These are phyloP conservation scores for Phycomyces blakesleeanus DNA, from an alignment of 192 early-diverging fungal genomes.

Conservation along the genomic window DNA sequence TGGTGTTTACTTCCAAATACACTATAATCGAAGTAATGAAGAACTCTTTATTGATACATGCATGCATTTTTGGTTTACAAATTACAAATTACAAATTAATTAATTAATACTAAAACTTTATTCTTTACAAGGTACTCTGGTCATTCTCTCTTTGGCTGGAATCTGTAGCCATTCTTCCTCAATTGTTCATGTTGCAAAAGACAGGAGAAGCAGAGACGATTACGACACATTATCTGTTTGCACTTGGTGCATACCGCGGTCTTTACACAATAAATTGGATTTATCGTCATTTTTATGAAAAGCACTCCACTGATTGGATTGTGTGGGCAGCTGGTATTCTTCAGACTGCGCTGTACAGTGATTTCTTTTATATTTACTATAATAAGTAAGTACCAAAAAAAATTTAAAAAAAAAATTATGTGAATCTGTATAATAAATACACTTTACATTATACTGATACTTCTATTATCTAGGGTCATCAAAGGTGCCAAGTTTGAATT, in stretches of 20 bases:
- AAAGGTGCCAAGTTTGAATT: slow-evolving; percentile 68
- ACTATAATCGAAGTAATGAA: slow-evolving; percentile 64
- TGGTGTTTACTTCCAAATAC: slow-evolving; percentile 74
- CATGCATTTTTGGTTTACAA: no score
- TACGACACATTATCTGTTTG: slow-evolving; percentile 98
- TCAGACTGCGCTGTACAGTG: slow-evolving; percentile 93
- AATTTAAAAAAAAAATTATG: background rate
- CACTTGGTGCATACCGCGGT: slow-evolving; percentile 87
- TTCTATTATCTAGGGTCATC: slow-evolving; percentile 48
- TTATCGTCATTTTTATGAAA: slow-evolving; percentile 61
- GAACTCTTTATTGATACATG: no score
- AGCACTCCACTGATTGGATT: slow-evolving; percentile 61
- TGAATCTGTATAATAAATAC: background rate
- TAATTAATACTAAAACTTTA: no score
- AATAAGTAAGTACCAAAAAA: slow-evolving; percentile 47
- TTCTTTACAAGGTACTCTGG: slow-evolving; percentile 74
- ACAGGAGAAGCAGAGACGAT: slow-evolving; percentile 98
- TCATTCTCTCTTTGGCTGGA: slow-evolving; percentile 98
- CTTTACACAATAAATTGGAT: slow-evolving; percentile 94
- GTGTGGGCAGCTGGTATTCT: slow-evolving; percentile 85
- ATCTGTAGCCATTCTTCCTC: slow-evolving; percentile 94
- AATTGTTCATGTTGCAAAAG: slow-evolving; percentile 92
- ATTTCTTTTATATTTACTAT: slow-evolving; percentile 98
- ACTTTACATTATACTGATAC: no score
- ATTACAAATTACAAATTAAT: no score